These are phyloP conservation scores for Daldinia bambusicola DNA, from an alignment of 495 filamentous ascomycete genomes.

Conservation along the genomic window DNA sequence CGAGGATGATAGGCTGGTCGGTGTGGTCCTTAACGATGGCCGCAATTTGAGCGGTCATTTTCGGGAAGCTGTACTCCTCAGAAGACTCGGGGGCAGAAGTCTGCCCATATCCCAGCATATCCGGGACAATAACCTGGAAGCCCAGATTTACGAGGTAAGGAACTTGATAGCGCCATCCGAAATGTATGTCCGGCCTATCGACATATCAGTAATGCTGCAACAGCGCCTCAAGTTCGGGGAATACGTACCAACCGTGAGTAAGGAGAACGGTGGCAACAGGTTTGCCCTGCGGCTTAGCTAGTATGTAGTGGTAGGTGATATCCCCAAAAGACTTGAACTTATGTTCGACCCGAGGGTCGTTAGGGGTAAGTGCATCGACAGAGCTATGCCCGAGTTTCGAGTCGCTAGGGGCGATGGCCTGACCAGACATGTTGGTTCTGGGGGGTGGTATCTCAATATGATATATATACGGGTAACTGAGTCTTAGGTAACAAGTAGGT, in stretches of 20 bases:
- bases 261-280: constrained; percentile 72
- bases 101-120: constrained; percentile 83
- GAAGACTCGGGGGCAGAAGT: constrained; percentile 68
- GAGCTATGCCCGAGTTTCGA: constrained; percentile 50
- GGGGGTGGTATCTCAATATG: neutral
- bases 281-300: constrained; percentile 66
- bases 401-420: neutral
- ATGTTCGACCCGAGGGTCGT: constrained; percentile 71
- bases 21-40: constrained; percentile 61
- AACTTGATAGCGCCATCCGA: constrained; percentile 86
- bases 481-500: neutral
- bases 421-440: neutral
- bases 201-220: constrained; percentile 45
- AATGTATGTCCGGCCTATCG: constrained; percentile 68
- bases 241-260: constrained; percentile 65
- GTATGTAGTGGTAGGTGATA: constrained; percentile 75
- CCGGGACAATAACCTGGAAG: constrained; percentile 78
- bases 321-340: constrained; percentile 69
- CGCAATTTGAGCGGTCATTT: constrained; percentile 74
- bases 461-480: neutral
- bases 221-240: neutral
- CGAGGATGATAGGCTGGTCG: constrained; percentile 63
- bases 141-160: constrained; percentile 74
- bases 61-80: constrained; percentile 73
- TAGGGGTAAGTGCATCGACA: constrained; percentile 69